These are phyloP conservation scores for Lenzites betulinus DNA, from an alignment of 768 basidiomycete genomes.

Conservation along the genomic window DNA sequence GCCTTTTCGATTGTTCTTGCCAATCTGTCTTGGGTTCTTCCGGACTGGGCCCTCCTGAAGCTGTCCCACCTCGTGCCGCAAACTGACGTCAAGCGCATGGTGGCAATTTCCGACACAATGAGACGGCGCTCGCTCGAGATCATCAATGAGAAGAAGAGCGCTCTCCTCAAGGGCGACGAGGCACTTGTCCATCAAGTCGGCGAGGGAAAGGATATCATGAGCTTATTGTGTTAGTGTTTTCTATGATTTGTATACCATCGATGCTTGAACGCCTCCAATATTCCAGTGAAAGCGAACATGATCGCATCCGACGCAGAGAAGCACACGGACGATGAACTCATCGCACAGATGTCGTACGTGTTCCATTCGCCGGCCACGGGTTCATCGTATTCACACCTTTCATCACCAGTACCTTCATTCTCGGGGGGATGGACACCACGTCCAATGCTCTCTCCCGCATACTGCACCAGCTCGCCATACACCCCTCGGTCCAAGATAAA, in stretches of 20 bases:
- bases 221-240: constrained; percentile 19
- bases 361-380: not conserved
- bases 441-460: constrained; percentile 24
- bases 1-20: not conserved
- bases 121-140: constrained; percentile 40
- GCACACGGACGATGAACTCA: constrained; percentile 14
- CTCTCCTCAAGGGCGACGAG: constrained; percentile 39
- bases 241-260: not conserved
- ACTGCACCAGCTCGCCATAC: constrained; percentile 27
- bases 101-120: constrained; percentile 40
- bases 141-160: constrained; percentile 39
- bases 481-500: constrained; percentile 37
- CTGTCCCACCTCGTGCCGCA: constrained; percentile 38
- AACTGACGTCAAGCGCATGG: constrained; percentile 33
- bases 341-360: constrained; percentile 20
- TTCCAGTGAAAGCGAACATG: constrained; percentile 20
- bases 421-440: constrained; percentile 32
- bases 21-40: constrained; percentile 2
- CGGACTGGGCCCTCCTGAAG: constrained; percentile 32
- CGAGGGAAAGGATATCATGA: constrained; percentile 47
- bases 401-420: constrained; percentile 20
- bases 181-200: constrained; percentile 35
- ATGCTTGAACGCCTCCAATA: too few species aligned
- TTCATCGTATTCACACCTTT: not conserved
- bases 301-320: constrained; percentile 9